Conservation (phyloP, 1,284 basidiomycete species). For the Acaromyces ingoldii region DNA sequence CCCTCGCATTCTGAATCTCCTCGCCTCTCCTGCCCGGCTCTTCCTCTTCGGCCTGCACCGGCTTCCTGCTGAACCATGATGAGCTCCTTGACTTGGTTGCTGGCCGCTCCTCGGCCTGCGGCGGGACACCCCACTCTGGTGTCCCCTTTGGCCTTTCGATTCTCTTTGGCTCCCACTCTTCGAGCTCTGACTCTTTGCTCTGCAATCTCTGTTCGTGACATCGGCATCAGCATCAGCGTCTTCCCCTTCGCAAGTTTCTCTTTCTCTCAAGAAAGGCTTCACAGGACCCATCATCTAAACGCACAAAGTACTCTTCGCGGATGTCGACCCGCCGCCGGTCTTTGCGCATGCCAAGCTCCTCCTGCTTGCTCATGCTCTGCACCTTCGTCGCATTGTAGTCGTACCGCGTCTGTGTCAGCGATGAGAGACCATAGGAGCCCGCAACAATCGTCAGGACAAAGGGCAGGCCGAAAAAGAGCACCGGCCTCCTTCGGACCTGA, state of each 20-base stretch:
- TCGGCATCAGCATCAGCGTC: neutral
- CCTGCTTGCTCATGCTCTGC: conserved; percentile 70
- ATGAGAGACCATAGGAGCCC: conserved; percentile 76
- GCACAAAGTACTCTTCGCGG: conserved; percentile 79
- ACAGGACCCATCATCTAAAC: conserved; percentile 8
- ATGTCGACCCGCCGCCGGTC: conserved; percentile 83
- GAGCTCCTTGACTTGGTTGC: conserved; percentile 2
- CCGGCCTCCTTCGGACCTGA: conserved; percentile 52
- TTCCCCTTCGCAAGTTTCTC: neutral
- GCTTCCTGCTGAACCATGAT: neutral
- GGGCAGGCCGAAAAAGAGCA: conserved; percentile 71
- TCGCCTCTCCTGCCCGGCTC: neutral
- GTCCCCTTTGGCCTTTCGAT: conserved; percentile 74
- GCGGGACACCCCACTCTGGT: conserved; percentile 77
- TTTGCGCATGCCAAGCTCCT: conserved; percentile 73
- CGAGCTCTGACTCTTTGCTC: conserved; percentile 65
- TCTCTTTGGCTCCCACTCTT: conserved; percentile 82
- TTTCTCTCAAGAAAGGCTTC: neutral
- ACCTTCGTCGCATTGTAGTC: conserved; percentile 78
- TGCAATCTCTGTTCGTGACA: conserved; percentile 14
- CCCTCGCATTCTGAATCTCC: neutral
- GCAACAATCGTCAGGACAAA: conserved; percentile 80
- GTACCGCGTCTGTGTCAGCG: conserved; percentile 84
- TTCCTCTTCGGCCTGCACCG: neutral
- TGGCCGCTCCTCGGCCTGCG: conserved; percentile 12